Evolutionary conservation across 441 rosid species (phyloP).

Genomic region (Theobroma grandiflorum): DNA sequence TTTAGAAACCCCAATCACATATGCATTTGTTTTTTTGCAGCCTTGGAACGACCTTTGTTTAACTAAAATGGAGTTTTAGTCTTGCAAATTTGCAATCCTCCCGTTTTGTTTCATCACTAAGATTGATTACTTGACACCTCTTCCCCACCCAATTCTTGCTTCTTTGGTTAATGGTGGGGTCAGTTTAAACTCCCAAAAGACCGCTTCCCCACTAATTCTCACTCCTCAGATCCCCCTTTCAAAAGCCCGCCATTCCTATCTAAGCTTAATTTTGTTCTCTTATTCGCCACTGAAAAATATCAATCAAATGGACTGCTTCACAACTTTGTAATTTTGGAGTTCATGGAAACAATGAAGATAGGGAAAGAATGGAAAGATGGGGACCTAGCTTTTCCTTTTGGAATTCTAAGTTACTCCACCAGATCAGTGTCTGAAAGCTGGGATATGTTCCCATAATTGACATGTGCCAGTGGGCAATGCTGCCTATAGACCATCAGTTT

Average conservation of each 20-base stretch:
- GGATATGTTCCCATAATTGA: not conserved
- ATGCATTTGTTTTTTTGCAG: not conserved
- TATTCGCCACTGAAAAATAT: not conserved
- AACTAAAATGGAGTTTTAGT: not conserved
- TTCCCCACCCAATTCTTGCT: not conserved
- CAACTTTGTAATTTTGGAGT: not conserved
- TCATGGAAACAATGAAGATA: not conserved
- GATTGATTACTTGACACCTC: not conserved
- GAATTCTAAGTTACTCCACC: not conserved
- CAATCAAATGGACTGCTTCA: constrained; percentile 6
- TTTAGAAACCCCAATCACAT: not conserved
- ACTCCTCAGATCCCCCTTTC: not conserved
- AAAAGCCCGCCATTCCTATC: not conserved
- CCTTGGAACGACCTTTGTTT: not conserved
- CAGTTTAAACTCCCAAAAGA: constrained; percentile 9
- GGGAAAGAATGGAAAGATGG: not conserved
- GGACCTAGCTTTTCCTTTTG: not conserved
- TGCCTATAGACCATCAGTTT: constrained; percentile 11
- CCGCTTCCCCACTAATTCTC: not conserved
- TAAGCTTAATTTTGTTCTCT: constrained; percentile 6
- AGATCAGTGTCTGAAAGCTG: not conserved
- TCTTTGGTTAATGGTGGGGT: not conserved
- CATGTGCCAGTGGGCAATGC: not conserved
- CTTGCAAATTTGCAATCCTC: not conserved
- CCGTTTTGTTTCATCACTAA: not conserved